Evolutionary conservation across 148 eudicot species (phyloP).

Genomic region (Mesembryanthemum crystallinum): DNA sequence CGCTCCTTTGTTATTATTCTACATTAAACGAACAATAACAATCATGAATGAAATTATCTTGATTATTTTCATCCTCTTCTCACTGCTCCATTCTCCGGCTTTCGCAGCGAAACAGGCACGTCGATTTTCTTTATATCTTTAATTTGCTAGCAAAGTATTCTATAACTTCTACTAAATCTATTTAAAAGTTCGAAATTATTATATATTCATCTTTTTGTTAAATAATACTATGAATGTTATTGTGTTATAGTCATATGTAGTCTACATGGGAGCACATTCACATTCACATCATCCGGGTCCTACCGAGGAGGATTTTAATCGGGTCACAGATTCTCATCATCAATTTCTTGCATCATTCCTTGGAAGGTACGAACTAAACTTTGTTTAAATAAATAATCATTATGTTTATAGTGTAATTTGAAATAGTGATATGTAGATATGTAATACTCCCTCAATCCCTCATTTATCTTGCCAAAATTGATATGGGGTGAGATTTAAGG

Average conservation of each 20-base stretch:
- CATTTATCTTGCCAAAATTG: too few relatives aligned
- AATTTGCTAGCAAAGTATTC: too few relatives aligned
- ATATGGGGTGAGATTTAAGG: too few relatives aligned
- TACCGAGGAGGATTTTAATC: conserved; percentile 27
- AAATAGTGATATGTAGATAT: too few relatives aligned
- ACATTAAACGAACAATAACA: too few relatives aligned
- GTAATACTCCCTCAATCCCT: too few relatives aligned
- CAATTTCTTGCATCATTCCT: conserved; percentile 50
- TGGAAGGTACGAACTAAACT: conserved; percentile 64
- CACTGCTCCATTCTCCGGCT: not conserved
- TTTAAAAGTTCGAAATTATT: not conserved
- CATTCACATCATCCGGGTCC: conserved; percentile 42
- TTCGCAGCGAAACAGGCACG: conserved; percentile 23
- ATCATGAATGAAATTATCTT: not conserved
- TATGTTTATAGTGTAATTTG: too few relatives aligned
- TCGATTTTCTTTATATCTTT: not conserved
- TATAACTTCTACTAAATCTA: too few relatives aligned
- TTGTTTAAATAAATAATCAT: too few relatives aligned
- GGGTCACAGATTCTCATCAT: conserved; percentile 42
- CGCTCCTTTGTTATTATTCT: too few relatives aligned
- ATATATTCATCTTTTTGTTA: not conserved
- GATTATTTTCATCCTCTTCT: conserved; percentile 20
- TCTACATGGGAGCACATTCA: conserved; percentile 63
- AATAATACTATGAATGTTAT: not conserved
- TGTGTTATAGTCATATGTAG: conserved; percentile 46